Evolutionary conservation across 192 early-diverging fungal species (phyloP).

Genomic region (Podila verticillata): DNA sequence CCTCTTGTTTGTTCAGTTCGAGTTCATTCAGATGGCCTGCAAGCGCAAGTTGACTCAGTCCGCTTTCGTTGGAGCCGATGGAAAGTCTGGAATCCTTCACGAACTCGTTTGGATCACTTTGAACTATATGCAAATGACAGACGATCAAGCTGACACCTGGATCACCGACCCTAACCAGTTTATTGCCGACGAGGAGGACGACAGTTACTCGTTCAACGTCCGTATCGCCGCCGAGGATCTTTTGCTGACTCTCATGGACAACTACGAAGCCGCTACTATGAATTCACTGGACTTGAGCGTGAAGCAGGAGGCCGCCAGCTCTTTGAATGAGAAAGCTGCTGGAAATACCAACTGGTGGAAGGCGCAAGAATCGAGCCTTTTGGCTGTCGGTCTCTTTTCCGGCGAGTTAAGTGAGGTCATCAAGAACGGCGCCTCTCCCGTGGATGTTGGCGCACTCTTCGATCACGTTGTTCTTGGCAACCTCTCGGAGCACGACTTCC

Average conservation of each 20-base stretch:
- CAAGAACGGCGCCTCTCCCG: constrained; percentile 51
- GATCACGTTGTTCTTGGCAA: constrained; percentile 83
- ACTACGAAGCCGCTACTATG: constrained; percentile 59
- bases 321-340: constrained; percentile 12
- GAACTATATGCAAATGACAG: constrained; percentile 84
- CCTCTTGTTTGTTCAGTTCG: constrained; percentile 73
- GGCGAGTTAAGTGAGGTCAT: constrained; percentile 67
- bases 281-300: constrained; percentile 61
- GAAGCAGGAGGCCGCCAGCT: constrained; percentile 33
- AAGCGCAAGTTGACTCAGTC: constrained; percentile 58
- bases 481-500: constrained; percentile 65
- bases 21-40: constrained; percentile 69
- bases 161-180: constrained; percentile 85
- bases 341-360: constrained; percentile 75
- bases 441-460: constrained; percentile 83
- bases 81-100: constrained; percentile 59
- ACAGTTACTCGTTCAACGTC: constrained; percentile 86
- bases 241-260: constrained; percentile 61
- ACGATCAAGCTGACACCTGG: constrained; percentile 83
- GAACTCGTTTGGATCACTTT: constrained; percentile 69
- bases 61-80: constrained; percentile 60
- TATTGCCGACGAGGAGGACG: constrained; percentile 92
- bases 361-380: constrained; percentile 83
- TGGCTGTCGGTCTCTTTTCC: constrained; percentile 75
- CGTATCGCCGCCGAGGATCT: constrained; percentile 85